phyloP scores from a whole-genome alignment of 129 eudicot species.

The Smallanthus sonchifolius region DNA sequence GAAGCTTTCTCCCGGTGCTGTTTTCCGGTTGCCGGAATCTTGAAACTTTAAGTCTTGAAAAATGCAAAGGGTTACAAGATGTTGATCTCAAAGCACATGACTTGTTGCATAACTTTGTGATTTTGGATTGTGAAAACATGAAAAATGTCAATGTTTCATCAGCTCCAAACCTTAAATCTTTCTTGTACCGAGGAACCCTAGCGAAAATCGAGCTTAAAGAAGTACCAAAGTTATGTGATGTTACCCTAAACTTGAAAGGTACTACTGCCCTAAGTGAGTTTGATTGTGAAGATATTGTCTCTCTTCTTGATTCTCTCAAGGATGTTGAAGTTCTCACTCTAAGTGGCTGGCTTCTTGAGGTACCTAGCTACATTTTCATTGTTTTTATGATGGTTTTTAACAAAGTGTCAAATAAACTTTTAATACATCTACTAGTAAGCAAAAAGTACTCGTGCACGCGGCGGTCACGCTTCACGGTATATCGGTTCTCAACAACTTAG shows the following conservation, averaged over 20 bases:
- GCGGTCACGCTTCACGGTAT: too few relatives aligned
- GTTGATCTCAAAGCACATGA: conserved; percentile 27
- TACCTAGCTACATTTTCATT: neutral
- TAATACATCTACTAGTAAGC: neutral
- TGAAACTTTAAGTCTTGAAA: conserved; percentile 30
- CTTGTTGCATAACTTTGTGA: conserved; percentile 12
- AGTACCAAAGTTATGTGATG: conserved; percentile 20
- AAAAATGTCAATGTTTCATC: conserved; percentile 15
- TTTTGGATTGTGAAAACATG: conserved; percentile 31
- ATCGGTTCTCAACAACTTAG: too few relatives aligned
- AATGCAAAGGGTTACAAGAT: conserved; percentile 25
- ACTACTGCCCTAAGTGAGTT: conserved; percentile 8
- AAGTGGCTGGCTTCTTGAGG: conserved; percentile 41
- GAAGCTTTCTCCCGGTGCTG: conserved; percentile 16
- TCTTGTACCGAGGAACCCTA: conserved; percentile 26
- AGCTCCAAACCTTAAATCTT: conserved; percentile 22
- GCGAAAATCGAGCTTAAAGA: conserved; percentile 20
- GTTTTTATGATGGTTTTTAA: neutral
- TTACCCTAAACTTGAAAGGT: conserved; percentile 24
- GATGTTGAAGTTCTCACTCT: conserved; percentile 29
- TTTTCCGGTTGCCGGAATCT: conserved; percentile 29
- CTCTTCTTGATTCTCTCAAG: conserved; percentile 23
- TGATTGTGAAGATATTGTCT: conserved; percentile 24
- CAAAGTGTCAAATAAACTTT: neutral
- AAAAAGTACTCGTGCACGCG: too few relatives aligned